Evolutionary conservation across 2,329 filamentous ascomycete species (phyloP).

Genomic region (Bipolaris victoriae): DNA sequence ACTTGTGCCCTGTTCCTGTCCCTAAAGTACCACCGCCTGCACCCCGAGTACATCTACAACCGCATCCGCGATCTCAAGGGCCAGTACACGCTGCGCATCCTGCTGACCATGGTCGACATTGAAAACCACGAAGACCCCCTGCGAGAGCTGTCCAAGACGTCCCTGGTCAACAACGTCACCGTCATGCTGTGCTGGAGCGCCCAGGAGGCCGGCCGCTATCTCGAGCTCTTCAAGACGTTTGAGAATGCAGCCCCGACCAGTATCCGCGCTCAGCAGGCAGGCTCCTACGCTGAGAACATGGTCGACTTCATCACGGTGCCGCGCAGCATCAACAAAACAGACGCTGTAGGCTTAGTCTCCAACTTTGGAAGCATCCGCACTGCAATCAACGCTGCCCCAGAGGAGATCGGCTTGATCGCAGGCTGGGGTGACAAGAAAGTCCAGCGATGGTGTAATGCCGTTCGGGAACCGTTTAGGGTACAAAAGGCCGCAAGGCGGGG

Average conservation of each 20-base stretch:
- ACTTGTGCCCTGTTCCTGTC: slow-evolving; percentile 93
- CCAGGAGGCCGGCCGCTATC: slow-evolving; percentile 88
- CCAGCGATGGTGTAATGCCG: slow-evolving; percentile 78
- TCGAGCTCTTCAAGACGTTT: slow-evolving; percentile 93
- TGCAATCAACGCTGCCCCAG: slow-evolving; percentile 84
- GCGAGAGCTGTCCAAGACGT: slow-evolving; percentile 90
- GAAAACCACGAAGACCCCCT: slow-evolving; percentile 89
- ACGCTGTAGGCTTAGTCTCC: slow-evolving; percentile 86
- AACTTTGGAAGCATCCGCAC: slow-evolving; percentile 89
- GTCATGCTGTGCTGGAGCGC: slow-evolving; percentile 93
- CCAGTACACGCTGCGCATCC: slow-evolving; percentile 83
- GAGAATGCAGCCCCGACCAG: slow-evolving; percentile 83
- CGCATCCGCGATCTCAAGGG: slow-evolving; percentile 84
- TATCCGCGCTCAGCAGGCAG: slow-evolving; percentile 84
- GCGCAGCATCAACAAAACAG: slow-evolving; percentile 89
- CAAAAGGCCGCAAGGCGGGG: slow-evolving; percentile 69
- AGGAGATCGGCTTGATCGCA: slow-evolving; percentile 81
- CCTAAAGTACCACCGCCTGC: slow-evolving; percentile 94
- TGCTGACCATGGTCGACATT: slow-evolving; percentile 94
- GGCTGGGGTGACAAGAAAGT: slow-evolving; percentile 98
- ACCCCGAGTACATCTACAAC: slow-evolving; percentile 97
- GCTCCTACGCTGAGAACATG: slow-evolving; percentile 82
- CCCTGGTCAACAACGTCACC: slow-evolving; percentile 89
- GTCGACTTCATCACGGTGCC: slow-evolving; percentile 93
- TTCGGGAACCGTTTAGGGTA: slow-evolving; percentile 83